These are phyloP conservation scores for Kodamaea fungicola DNA, from an alignment of 1,139 yeast species.

Conservation along the genomic window DNA sequence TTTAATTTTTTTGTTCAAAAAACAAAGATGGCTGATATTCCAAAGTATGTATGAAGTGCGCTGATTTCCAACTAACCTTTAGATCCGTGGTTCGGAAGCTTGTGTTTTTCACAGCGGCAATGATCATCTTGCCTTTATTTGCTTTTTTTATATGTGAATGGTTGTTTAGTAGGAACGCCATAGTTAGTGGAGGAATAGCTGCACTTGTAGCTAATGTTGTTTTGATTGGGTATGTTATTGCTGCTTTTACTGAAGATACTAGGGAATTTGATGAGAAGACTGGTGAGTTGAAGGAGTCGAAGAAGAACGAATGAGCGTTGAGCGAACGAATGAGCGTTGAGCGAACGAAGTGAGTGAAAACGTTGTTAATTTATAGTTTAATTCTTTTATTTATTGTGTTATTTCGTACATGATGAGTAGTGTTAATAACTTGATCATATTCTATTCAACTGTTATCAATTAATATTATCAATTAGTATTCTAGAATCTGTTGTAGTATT, in stretches of 20 bases:
- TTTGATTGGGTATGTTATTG: slow-evolving; percentile 78
- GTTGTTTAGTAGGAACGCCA: slow-evolving; percentile 50
- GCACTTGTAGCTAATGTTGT: slow-evolving; percentile 87
- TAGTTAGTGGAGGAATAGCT: slow-evolving; percentile 85
- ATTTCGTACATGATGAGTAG: no score
- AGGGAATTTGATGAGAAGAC: slow-evolving; percentile 10
- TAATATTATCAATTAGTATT: no score
- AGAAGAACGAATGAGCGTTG: slow-evolving; percentile 18
- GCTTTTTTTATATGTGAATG: slow-evolving; percentile 68
- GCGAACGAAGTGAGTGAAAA: no score
- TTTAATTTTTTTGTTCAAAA: neutral
- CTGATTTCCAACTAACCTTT: slow-evolving; percentile 9
- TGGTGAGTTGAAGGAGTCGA: slow-evolving; percentile 23
- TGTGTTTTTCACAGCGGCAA: slow-evolving; percentile 81
- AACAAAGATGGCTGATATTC: slow-evolving; percentile 52
- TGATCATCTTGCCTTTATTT: slow-evolving; percentile 75
- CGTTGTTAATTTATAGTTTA: no score
- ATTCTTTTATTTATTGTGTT: no score
- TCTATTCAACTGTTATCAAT: no score
- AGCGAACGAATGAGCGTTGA: neutral
- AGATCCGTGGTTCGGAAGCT: slow-evolving; percentile 70
- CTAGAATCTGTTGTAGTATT: no score
- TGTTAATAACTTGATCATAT: no score
- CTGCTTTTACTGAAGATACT: slow-evolving; percentile 83
- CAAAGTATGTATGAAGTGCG: slow-evolving; percentile 42